These are phyloP conservation scores for Albifimbria verrucaria DNA, from an alignment of 2,329 filamentous ascomycete genomes.

Conservation along the genomic window DNA sequence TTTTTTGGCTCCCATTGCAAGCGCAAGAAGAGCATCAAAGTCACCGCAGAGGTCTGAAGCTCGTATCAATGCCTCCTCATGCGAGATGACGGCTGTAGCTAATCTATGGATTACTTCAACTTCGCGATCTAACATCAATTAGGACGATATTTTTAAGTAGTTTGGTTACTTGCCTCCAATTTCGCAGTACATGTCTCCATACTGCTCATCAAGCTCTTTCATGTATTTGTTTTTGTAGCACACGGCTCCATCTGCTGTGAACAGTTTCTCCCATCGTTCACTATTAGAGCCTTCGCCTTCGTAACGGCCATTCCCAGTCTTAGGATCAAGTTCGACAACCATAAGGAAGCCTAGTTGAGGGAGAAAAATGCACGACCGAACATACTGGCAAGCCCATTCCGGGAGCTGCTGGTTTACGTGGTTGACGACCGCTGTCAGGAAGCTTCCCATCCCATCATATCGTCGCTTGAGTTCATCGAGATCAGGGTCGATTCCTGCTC, in stretches of 20 bases:
- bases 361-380: conserved; percentile 80
- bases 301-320: conserved; percentile 58
- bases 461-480: conserved; percentile 75
- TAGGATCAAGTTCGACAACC: conserved; percentile 54
- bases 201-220: conserved; percentile 73
- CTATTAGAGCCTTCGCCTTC: conserved; percentile 54
- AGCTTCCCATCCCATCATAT: conserved; percentile 72
- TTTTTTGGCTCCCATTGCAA: conserved; percentile 72
- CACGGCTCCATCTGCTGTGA: conserved; percentile 64
- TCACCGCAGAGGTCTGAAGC: conserved; percentile 84
- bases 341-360: conserved; percentile 90
- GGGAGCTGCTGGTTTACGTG: conserved; percentile 64
- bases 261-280: conserved; percentile 74
- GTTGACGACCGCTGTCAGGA: conserved; percentile 66
- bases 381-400: conserved; percentile 47
- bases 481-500: conserved; percentile 64
- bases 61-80: conserved; percentile 61
- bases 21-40: conserved; percentile 78
- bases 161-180: conserved; percentile 64
- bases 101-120: conserved; percentile 84
- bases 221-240: conserved; percentile 89
- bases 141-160: conserved; percentile 8
- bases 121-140: conserved; percentile 63
- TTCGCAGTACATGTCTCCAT: conserved; percentile 79
- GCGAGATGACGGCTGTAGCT: conserved; percentile 65